Base-by-base conservation (phyloP, 202 grass and related monocot genomes). In the Alloteropsis angusta region DNA sequence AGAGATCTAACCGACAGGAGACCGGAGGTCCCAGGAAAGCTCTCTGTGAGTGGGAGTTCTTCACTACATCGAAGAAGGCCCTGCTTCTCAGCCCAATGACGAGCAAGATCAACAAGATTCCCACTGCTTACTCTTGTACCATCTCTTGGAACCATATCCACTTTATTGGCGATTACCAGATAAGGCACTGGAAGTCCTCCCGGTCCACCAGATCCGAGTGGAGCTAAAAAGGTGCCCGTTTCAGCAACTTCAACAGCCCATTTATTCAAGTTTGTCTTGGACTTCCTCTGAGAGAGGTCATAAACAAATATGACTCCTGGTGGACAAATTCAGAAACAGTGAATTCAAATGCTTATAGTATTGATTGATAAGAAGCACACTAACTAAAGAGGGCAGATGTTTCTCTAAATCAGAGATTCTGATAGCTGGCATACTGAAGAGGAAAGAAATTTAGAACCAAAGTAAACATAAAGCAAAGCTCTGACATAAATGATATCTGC, bases 271-370 rank as follows among this genome's bases (percentile, higher is more conserved):
- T 92, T 95, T 66, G 85, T 85, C 80, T 98, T 94, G 58, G 87
- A 91, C 78, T 85, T 95, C 80, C 95, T 90, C 78, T 93, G 83
- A 34, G 92, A 87, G 56, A 95, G 85, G 23, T 95, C 95, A 83
- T 98, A 91, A 73, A 98, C 81, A 84, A 98, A 94, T 89, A 95
- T 95, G 65, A 95, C 87, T 81, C 95, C 94, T 97, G 77, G 45
- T 42, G 26, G 80, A 82, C 53, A 93, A 86, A 28, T 72, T 83
- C 46, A n/a, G 41, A 70, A 76, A 81, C 1, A 3, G 47, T 81
- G 49, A 81, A 71, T 71, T 68, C 16, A 23, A 52, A 52, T 81
- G 52, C 63, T 64, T 65, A 52, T 6, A 72, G n/a, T 62, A 60
- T 48, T 47, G 22, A 70, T 70, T 8, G 45, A 60, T 44, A 77